phyloP scores from a whole-genome alignment of 495 filamentous ascomycete species.

The Hapsidospora chrysogenum region DNA sequence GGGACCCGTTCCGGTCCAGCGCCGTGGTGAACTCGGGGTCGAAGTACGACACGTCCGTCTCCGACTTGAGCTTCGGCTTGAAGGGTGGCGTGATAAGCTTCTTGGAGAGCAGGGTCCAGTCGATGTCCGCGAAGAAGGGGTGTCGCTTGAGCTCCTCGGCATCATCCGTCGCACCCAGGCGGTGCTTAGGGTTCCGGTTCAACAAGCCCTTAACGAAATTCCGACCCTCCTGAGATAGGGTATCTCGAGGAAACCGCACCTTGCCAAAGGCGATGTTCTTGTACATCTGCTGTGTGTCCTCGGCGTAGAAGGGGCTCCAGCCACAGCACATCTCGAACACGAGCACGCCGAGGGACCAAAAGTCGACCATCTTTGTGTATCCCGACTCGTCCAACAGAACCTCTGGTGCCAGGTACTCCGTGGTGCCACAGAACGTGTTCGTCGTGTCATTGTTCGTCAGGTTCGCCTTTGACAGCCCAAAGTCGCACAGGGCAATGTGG shows the following conservation, averaged over 20 bases:
- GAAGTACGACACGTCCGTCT: slow-evolving; percentile 93
- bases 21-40: slow-evolving; percentile 98
- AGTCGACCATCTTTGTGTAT: slow-evolving; percentile 99
- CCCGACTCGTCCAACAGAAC: slow-evolving; percentile 89
- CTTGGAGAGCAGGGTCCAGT: slow-evolving; percentile 72
- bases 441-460: slow-evolving; percentile 91
- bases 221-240: slow-evolving; percentile 78
- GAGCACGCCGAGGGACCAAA: slow-evolving; percentile 94
- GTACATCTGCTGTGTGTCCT: slow-evolving; percentile 99
- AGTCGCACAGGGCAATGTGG: slow-evolving; percentile 90
- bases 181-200: slow-evolving; percentile 92
- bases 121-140: slow-evolving; percentile 84
- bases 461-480: slow-evolving; percentile 94
- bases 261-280: slow-evolving; percentile 99
- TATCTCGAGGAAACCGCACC: slow-evolving; percentile 88
- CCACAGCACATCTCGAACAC: slow-evolving; percentile 99
- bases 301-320: slow-evolving; percentile 97
- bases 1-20: slow-evolving; percentile 59
- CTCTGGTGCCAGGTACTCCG: slow-evolving; percentile 92
- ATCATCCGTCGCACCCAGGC: slow-evolving; percentile 77
- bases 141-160: slow-evolving; percentile 91
- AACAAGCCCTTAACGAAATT: slow-evolving; percentile 97
- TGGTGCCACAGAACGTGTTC: slow-evolving; percentile 97
- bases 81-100: slow-evolving; percentile 95
- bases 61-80: slow-evolving; percentile 89